Base-by-base conservation (phyloP, 139 green algal species). In the Coccomyxa sp. region DNA sequence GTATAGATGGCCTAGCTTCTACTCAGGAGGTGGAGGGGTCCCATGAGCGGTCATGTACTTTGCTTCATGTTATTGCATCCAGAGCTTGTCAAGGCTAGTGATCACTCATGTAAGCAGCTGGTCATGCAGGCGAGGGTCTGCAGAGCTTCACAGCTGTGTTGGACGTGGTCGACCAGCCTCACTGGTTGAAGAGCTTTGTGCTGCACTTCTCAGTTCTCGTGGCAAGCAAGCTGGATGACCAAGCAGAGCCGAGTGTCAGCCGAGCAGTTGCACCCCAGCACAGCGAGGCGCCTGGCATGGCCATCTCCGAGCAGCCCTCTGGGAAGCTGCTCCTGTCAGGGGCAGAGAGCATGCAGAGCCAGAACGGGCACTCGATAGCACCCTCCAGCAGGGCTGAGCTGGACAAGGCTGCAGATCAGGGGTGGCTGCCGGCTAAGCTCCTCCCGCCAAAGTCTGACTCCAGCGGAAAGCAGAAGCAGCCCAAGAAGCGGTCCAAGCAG, bases 181-280 rank as follows among this genome's bases (percentile, higher is more conserved):
- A 37, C 7, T 73, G 55, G 75, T 36, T 79, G 10, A 79, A 79
- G 55, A 33, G 34, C 24, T 10, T 79, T 22, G 37, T 79, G 35
- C 54, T 79, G 75, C 64, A 36, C 29, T 79, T 79, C 27, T 35
- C 55, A 3, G 34, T 79, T 24, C 34, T 79, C 9, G 50, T 33
- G 12, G 35, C 27, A 34, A 70, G 36, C 16, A 29, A 35, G 7
- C 34, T 74, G 70, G 70, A 74, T 74, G 70, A 74, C 34, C 22
- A 64, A 22, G 50, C 27, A 31, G 50, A 64, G 50, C 50, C 50
- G 50, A 18, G 70, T 34, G 44, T 12, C 18, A 34, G 18, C 70
- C 58, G 27, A 44, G 16, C 14, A 74, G 70, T 34, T 27, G 34
- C 33, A 40, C 31, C 64, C 31, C 24, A 72, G 18, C 64, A 72